Evolutionary conservation across 305 asterid genomes (phyloP).

Genomic region (Lippia alba): DNA sequence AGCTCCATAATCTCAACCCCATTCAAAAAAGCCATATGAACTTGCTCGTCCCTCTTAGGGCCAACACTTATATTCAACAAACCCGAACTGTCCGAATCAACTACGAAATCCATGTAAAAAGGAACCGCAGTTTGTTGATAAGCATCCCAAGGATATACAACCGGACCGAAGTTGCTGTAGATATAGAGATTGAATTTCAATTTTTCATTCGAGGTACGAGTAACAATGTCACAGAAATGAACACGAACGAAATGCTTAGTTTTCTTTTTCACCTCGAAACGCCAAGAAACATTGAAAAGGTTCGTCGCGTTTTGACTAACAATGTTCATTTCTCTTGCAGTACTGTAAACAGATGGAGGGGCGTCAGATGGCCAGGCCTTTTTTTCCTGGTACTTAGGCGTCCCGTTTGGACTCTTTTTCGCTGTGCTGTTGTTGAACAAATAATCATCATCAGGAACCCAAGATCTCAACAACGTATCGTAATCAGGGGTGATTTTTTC

Average conservation of each 20-base stretch:
- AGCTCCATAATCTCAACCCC: slow-evolving; percentile 59
- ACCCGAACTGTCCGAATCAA: slow-evolving; percentile 52
- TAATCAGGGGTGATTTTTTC: slow-evolving; percentile 2
- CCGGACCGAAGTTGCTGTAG: not conserved
- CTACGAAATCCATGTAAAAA: slow-evolving; percentile 40
- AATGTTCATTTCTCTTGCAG: slow-evolving; percentile 41
- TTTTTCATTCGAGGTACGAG: fast-evolving
- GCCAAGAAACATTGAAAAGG: slow-evolving; percentile 39
- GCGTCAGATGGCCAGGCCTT: slow-evolving; percentile 37
- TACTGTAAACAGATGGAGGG: slow-evolving; percentile 43
- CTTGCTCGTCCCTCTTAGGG: not conserved
- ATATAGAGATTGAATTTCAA: slow-evolving; percentile 37
- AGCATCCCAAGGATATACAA: slow-evolving; percentile 13
- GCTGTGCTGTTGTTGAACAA: slow-evolving; percentile 3
- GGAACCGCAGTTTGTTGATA: slow-evolving; percentile 5
- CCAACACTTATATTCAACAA: slow-evolving; percentile 43
- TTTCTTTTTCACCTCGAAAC: slow-evolving; percentile 34
- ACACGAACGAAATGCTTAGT: slow-evolving; percentile 36
- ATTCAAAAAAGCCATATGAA: slow-evolving; percentile 41
- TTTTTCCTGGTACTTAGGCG: not conserved
- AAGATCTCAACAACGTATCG: slow-evolving; percentile 46
- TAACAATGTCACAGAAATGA: slow-evolving; percentile 50
- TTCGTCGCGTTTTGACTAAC: not conserved
- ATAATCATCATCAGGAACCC: slow-evolving; percentile 52
- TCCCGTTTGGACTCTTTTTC: not conserved